Evolutionary conservation across 306 rosid species (phyloP).

Genomic region (Alnus glutinosa): DNA sequence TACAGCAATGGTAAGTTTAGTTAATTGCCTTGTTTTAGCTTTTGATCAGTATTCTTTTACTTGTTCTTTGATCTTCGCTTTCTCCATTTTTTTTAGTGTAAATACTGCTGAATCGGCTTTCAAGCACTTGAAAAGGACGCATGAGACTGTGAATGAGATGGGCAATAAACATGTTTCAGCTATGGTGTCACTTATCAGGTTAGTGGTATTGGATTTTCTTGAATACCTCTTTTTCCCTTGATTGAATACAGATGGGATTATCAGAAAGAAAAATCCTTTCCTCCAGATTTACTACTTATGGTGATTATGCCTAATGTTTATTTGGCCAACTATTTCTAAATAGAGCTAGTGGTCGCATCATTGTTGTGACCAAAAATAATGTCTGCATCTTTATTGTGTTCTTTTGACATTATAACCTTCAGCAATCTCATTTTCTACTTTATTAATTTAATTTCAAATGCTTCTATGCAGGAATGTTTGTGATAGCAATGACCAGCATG

Average conservation of each 20-base stretch:
- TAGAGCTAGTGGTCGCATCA: not conserved
- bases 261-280: not conserved
- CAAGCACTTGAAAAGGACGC: constrained; percentile 62
- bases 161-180: constrained; percentile 54
- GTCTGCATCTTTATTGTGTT: not conserved
- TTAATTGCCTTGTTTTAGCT: not conserved
- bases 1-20: constrained; percentile 65
- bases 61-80: not conserved
- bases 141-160: constrained; percentile 62
- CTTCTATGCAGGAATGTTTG: constrained; percentile 54
- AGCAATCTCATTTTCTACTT: not conserved
- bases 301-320: not conserved
- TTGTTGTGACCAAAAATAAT: not conserved
- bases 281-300: not conserved
- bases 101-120: constrained; percentile 56
- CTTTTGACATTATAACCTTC: not conserved
- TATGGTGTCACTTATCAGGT: constrained; percentile 72
- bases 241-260: not conserved
- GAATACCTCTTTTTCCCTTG: not conserved
- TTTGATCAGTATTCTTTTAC: not conserved
- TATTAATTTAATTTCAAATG: constrained; percentile 12
- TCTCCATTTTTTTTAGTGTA: constrained; percentile 38
- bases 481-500: constrained; percentile 65
- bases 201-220: constrained; percentile 16
- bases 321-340: not conserved